Evolutionary conservation across 129 eudicot species (phyloP).

Genomic region (Flaveria brownii): DNA sequence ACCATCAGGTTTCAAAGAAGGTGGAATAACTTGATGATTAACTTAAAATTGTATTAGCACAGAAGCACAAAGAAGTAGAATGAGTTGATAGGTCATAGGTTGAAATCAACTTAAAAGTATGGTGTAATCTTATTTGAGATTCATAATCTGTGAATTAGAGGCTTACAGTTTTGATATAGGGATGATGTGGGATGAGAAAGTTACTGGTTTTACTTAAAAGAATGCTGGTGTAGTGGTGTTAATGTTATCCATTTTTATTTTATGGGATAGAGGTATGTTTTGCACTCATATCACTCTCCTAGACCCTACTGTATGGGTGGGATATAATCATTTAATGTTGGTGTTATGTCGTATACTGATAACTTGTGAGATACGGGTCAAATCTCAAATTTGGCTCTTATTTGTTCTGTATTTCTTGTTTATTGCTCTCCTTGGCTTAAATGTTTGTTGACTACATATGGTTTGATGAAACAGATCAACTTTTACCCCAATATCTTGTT

Average conservation of each 20-base stretch:
- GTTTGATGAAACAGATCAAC: not conserved
- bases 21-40: not conserved
- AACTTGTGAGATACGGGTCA: not conserved
- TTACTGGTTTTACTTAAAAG: not conserved
- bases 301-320: too few relatives aligned
- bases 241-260: not conserved
- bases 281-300: too few relatives aligned
- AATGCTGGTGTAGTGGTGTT: not conserved
- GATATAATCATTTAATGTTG: not conserved
- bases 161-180: not conserved
- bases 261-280: too few relatives aligned
- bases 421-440: not conserved
- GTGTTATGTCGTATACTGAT: not conserved
- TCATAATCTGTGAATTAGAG: not conserved
- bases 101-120: not conserved
- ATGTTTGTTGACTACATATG: not conserved
- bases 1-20: not conserved
- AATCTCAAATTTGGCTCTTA: not conserved
- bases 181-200: not conserved
- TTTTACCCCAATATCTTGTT: not conserved
- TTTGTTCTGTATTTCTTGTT: not conserved
- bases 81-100: not conserved
- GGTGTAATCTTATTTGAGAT: not conserved
- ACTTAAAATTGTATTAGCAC: not conserved
- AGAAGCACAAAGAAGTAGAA: not conserved